Evolutionary conservation across 108 stramenopile species (phyloP), one percentile per base, ranked within the genome.

Genomic region (Cyclotella choctawhatcheeana): DNA sequence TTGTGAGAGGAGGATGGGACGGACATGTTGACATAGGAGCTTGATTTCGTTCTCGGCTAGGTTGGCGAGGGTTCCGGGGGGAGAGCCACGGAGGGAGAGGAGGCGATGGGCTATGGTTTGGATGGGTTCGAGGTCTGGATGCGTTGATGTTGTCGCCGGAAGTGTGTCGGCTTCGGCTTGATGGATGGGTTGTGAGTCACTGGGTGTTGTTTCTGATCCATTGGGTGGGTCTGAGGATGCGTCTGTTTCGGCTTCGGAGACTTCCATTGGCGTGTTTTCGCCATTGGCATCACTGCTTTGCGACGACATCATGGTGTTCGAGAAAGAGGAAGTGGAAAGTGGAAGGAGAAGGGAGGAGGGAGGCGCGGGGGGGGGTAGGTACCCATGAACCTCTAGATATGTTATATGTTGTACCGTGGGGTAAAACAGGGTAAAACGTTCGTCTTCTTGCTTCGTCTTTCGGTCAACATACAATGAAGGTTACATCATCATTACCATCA

Each of bases 1-100:
- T 83, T 99, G 97, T 7, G 79, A 35, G 51, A 99, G 60, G 8
- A 99, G 84, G 35, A 97, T 82, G 59, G 93, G 91, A 17, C 95
- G 83, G 14, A 82, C 91, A 13, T 82, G 67, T 17, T 69, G 67
- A 53, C 93, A 93, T 0, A 97, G 72, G 8, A 89, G 72, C 60
- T 84, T 85, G 64, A 97, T 93, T 81, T 95, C 94, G 25, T 82
- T 51, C 56, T 96, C 95, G 22, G 91, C 59, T 31, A 94, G 71
- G 43, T 50, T 83, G 52, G 80, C 89, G 35, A 89, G 64, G 1
- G 93, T 94, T 44, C 93, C 93, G 1, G 93, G 93, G 24, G 82
- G 77, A n/a, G 82, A 83, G n/a, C 93, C 93, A 12, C 90, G 86
- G 50, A 94, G 78, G 18, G 89, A 81, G 50, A 94, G 66, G 14